Base-by-base conservation (phyloP, 495 filamentous ascomycete species). In the Aspergillus avenaceus region DNA sequence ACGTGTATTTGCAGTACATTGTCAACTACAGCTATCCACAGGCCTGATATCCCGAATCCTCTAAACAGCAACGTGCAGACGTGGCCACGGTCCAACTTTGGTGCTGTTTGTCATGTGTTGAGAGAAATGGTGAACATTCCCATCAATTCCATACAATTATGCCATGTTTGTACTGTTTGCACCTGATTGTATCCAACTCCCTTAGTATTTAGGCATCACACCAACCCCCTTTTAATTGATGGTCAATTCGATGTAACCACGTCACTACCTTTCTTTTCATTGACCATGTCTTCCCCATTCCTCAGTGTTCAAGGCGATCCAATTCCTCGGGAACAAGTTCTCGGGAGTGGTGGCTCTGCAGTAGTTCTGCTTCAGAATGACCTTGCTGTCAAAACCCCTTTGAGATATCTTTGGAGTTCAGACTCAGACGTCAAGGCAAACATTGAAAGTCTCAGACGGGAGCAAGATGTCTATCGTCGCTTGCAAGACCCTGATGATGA, bases 1-100 rank as follows among this genome's bases (percentile, higher is more conserved):
- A 72, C 52, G 61, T 69, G 40, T 80, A 80, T 48, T 67, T 80
- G 25, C 72, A 72, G 53, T 79, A 76, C 22, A 65, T 77, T 38
- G 74, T 78, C 50, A 55, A 79, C 52, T 80, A 80, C 59, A 34
- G 66, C 56, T 45, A 54, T 80, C 4, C 77, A 79, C 50, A 61
- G 65, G 28, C 76, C 26, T 65, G 69, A 53, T 66, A 48, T n/a
- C 64, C 62, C 16, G n/a, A 49, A 24, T 61, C 66, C 40, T 71
- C n/a, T n/a, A n/a, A n/a, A n/a, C n/a, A n/a, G n/a, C n/a, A n/a
- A n/a, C n/a, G n/a, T n/a, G n/a, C n/a, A n/a, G n/a, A n/a, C n/a
- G n/a, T n/a, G n/a, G n/a, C n/a, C n/a, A n/a, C n/a, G n/a, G n/a
- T n/a, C n/a, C n/a, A n/a, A n/a, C n/a, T n/a, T n/a, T n/a, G n/a